Base-by-base conservation (phyloP, 192 early-diverging fungal species). In the Coemansia biformis region DNA sequence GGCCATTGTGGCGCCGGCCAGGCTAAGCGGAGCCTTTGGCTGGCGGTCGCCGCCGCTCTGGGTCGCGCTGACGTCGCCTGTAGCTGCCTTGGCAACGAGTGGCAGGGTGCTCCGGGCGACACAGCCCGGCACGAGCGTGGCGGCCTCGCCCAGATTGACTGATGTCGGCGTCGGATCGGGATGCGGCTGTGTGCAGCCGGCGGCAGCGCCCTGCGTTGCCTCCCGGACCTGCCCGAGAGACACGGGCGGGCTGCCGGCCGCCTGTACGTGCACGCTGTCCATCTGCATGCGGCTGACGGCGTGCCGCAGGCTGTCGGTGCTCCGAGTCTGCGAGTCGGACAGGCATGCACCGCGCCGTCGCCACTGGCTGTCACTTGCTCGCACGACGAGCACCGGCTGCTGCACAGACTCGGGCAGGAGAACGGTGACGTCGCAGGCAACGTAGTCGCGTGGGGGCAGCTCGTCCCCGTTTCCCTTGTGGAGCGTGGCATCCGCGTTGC, bases 401-500 rank as follows among this genome's bases (percentile, higher is more conserved):
- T 61, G 62, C 48, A 57, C 51, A 31, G 57, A 38, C 37, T 72
- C 69, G 31, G 69, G 69, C 52, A 72, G 48, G 30, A 72, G 57
- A n/a, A 72, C 54, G 11, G 69, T 72, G 58, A 72, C 69, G 53
- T 72, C 69, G 48, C 69, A 72, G 22, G 48, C 58, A 19, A 72
- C 13, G 30, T 57, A 60, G 21, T 17, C 30, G 3, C 6, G 24
- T 6, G 24, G 24, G 6, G 2, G 24, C 24, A 5, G 24, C 24
- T 26, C 24, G 24, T 6, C 24, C 24, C 24, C 24, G 30, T 39
- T 42, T 29, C 32, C 13, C 15, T 22, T 50, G 4, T 26, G 8
- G 23, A 30, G 34, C 38, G 32, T 23, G 18, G 23, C 31, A 23
- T 48, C 16, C 32, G 18, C 28, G 18, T 50, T n/a, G n/a, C n/a